Conservation (phyloP, 495 filamentous ascomycete species). For the Monascus purpureus region DNA sequence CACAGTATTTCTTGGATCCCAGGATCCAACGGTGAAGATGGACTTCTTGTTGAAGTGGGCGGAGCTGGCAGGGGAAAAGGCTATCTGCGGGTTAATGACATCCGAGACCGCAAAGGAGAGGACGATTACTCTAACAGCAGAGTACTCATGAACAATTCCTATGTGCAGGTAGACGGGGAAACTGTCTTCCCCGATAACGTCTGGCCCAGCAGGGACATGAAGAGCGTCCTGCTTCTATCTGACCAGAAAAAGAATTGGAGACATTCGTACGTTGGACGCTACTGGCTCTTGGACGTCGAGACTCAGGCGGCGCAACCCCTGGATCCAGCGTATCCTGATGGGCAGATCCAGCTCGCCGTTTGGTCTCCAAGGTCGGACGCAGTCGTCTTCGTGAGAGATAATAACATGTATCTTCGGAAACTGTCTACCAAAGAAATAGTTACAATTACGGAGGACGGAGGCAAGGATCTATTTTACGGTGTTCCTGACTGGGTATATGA, state of each 20-base stretch:
- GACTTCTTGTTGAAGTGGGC: conserved; percentile 57
- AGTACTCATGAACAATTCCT: conserved; percentile 58
- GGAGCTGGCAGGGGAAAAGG: conserved; percentile 42
- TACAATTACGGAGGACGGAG: conserved; percentile 76
- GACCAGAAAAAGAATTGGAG: conserved; percentile 65
- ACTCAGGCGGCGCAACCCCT: conserved; percentile 67
- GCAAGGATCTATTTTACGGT: conserved; percentile 79
- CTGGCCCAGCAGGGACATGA: conserved; percentile 70
- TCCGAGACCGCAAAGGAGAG: conserved; percentile 42
- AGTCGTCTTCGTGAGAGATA: conserved; percentile 70
- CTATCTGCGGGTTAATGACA: conserved; percentile 78
- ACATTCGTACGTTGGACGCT: conserved; percentile 69
- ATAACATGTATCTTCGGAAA: conserved; percentile 76
- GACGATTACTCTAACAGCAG: conserved; percentile 30
- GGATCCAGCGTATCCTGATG: conserved; percentile 52
- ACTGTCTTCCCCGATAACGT: conserved; percentile 38
- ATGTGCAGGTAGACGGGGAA: conserved; percentile 42
- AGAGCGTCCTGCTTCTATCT: conserved; percentile 69
- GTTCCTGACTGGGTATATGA: conserved; percentile 99
- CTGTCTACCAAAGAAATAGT: conserved; percentile 44
- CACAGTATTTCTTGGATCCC: conserved; percentile 82
- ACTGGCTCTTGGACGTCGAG: conserved; percentile 89
- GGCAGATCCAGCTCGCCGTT: conserved; percentile 64
- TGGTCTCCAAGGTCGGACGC: conserved; percentile 86
- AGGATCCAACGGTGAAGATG: conserved; percentile 74